Percentiles rank a stretch among this genome's conserved stretches.
Conservation (phyloP, 2,329 filamentous ascomycete genomes). For the Hypoxylon sp. region DNA sequence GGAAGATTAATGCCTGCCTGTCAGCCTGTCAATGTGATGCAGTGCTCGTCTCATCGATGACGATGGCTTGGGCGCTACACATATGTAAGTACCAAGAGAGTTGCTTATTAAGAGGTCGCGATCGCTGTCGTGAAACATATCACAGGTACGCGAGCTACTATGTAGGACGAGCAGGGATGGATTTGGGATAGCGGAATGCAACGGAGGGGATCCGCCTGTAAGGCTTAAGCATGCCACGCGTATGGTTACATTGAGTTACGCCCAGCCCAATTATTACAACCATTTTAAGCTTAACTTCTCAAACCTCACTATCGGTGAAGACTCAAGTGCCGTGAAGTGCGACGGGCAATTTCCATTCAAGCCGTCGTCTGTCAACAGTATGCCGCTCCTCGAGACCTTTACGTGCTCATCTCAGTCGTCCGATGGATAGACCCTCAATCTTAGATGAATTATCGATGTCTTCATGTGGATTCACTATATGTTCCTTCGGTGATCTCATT, state of each 20-base stretch:
- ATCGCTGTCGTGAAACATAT: conserved; percentile 30
- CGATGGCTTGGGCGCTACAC: background rate
- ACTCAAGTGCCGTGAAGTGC: no score
- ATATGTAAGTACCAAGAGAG: background rate
- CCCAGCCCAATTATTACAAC: background rate
- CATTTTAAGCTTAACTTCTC: no score
- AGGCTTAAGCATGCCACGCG: conserved; percentile 11
- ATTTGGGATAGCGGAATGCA: conserved; percentile 27
- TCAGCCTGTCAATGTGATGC: conserved; percentile 13
- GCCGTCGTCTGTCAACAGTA: no score
- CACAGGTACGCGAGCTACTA: conserved; percentile 9
- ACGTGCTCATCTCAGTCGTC: no score
- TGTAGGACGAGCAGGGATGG: conserved; percentile 7
- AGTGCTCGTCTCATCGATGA: conserved; percentile 20
- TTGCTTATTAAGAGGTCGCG: background rate
- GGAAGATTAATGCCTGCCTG: background rate
- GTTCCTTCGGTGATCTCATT: background rate
- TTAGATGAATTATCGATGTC: background rate
- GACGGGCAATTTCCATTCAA: no score
- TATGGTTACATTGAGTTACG: background rate
- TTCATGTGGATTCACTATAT: background rate
- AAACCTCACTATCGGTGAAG: background rate
- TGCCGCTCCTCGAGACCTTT: no score
- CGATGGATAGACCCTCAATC: background rate
- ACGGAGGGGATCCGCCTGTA: conserved; percentile 26